Evolutionary conservation across 176 grass and related monocot genomes (phyloP).

Genomic region (sorghum (Sorghum bicolor)): Sorghum_bicolor_NCBIv3 NC_012872.2:65692001-65692500

Average conservation of each 20-base stretch:
- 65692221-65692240: background rate
- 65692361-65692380: background rate
- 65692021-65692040: slow-evolving; percentile 85
- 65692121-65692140: slow-evolving; percentile 70
- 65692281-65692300: background rate
- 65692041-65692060: slow-evolving; percentile 83
- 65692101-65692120: slow-evolving; percentile 73
- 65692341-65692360: no score
- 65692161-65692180: slow-evolving; percentile 63
- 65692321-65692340: no score
- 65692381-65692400: no score
- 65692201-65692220: slow-evolving; percentile 18
- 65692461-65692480: no score
- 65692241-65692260: background rate
- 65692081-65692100: slow-evolving; percentile 69
- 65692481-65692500: no score
- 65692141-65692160: slow-evolving; percentile 70
- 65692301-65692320: background rate
- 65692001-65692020: slow-evolving; percentile 67
- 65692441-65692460: no score
- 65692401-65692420: no score
- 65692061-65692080: slow-evolving; percentile 47
- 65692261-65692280: background rate
- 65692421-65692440: no score
- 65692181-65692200: slow-evolving; percentile 47